Conservation (phyloP, 2,329 filamentous ascomycete species). For the Magnaporthiopsis incrustans region DNA sequence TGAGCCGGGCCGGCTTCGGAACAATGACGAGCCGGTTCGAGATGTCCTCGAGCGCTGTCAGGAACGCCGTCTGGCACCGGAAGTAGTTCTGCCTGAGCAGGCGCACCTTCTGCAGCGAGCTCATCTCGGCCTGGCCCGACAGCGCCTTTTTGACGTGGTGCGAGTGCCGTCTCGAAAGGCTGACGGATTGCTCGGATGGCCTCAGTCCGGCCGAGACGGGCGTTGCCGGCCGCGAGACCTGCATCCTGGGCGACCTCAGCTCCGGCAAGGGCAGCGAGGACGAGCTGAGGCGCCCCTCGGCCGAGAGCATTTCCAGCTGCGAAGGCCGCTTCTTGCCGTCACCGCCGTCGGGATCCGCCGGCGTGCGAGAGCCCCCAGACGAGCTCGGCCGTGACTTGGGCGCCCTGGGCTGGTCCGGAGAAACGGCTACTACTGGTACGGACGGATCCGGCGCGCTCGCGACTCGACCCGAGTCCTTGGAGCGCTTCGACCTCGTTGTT, state of each 20-base stretch:
- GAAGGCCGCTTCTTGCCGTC: slow-evolving; percentile 20
- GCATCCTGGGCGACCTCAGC: slow-evolving; percentile 40
- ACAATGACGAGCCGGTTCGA: slow-evolving; percentile 78
- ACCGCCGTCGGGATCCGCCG: neutral
- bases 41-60: slow-evolving; percentile 74
- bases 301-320: slow-evolving; percentile 42
- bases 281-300: slow-evolving; percentile 58
- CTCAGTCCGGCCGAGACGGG: slow-evolving; percentile 49
- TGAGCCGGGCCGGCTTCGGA: slow-evolving; percentile 72
- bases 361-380: slow-evolving; percentile 7
- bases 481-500: slow-evolving; percentile 42
- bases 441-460: slow-evolving; percentile 35
- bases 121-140: slow-evolving; percentile 53
- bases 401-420: slow-evolving; percentile 8
- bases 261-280: slow-evolving; percentile 60
- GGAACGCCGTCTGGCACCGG: slow-evolving; percentile 69
- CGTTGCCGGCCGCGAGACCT: slow-evolving; percentile 44
- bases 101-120: slow-evolving; percentile 58
- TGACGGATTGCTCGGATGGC: slow-evolving; percentile 31
- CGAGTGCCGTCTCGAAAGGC: slow-evolving; percentile 48
- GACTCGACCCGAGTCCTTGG: slow-evolving; percentile 37
- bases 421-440: slow-evolving; percentile 7
- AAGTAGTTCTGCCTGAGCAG: slow-evolving; percentile 76
- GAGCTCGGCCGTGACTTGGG: slow-evolving; percentile 1
- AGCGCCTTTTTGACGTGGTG: slow-evolving; percentile 47